These are phyloP conservation scores for Cotoneaster glaucophyllus DNA, from an alignment of 306 rosid genomes.

Conservation along the genomic window DNA sequence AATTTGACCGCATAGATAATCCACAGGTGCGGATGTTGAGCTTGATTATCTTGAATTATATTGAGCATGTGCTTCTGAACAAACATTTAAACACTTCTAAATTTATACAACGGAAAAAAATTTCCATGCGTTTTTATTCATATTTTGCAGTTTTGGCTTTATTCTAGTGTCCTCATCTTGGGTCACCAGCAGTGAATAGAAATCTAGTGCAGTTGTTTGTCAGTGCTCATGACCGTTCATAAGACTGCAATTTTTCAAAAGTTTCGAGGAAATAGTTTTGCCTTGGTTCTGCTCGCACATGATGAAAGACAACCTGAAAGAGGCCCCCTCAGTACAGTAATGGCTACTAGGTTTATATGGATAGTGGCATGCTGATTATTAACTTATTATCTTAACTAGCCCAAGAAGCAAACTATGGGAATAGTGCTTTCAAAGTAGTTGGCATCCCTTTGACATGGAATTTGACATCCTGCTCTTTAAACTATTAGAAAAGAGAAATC, in stretches of 20 bases:
- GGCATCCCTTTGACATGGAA: background rate
- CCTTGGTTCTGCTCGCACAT: background rate
- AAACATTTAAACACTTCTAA: background rate
- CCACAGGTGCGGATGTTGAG: constrained; percentile 62
- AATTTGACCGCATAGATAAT: constrained; percentile 88
- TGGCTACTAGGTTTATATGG: background rate
- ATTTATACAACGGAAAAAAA: constrained; percentile 4
- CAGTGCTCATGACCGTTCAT: background rate
- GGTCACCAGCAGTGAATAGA: background rate
- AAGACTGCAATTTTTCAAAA: background rate
- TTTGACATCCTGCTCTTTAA: background rate
- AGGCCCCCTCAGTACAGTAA: background rate
- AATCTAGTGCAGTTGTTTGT: constrained; percentile 1
- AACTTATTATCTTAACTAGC: background rate
- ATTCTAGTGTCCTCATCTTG: background rate
- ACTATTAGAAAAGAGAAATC: background rate
- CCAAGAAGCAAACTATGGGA: no score
- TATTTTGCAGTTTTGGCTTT: background rate
- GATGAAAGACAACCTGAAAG: background rate
- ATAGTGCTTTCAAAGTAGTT: no score
- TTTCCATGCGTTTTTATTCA: background rate
- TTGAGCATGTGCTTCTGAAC: constrained; percentile 7
- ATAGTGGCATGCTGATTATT: background rate
- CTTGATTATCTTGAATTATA: constrained; percentile 8
- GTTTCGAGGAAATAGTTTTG: background rate